These are phyloP conservation scores for Pichia sp. DNA, from an alignment of 1,139 yeast genomes.

Conservation along the genomic window DNA sequence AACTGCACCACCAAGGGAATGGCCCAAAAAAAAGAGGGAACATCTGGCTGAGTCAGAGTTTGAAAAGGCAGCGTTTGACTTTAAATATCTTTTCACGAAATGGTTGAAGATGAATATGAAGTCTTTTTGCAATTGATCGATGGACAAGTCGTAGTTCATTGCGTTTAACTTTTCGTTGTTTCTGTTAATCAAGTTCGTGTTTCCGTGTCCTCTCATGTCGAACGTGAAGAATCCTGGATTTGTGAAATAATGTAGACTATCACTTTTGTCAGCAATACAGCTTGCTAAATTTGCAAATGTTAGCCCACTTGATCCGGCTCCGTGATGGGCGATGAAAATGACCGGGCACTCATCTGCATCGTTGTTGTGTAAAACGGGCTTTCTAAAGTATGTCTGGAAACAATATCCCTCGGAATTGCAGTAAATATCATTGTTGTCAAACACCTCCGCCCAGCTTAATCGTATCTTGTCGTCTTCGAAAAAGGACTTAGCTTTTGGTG, in stretches of 20 bases:
- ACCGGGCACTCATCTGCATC: conserved; percentile 36
- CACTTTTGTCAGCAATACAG: conserved; percentile 26
- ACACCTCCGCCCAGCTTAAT: conserved; percentile 4
- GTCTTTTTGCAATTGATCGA: conserved; percentile 55
- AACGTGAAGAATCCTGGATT: conserved; percentile 59
- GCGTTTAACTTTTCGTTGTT: background rate
- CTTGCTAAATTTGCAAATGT: conserved; percentile 60
- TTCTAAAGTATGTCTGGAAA: conserved; percentile 58
- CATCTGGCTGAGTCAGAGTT: conserved; percentile 15
- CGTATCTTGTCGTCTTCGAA: background rate
- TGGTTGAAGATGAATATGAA: conserved; percentile 43
- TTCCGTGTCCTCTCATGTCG: conserved; percentile 86
- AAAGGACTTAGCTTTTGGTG: background rate
- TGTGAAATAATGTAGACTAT: conserved; percentile 24
- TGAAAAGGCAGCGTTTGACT: background rate
- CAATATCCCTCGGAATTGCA: conserved; percentile 14
- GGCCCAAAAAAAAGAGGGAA: conserved; percentile 61
- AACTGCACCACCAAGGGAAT: conserved; percentile 88
- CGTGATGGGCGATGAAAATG: conserved; percentile 76
- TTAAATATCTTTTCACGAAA: conserved; percentile 27
- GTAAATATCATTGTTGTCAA: conserved; percentile 6
- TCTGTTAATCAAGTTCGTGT: conserved; percentile 33
- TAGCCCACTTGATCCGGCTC: conserved; percentile 88
- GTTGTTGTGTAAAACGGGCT: conserved; percentile 39
- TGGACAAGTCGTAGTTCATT: conserved; percentile 34